These are phyloP conservation scores for Cyathus striatus DNA, from an alignment of 768 basidiomycete species.

Conservation along the genomic window DNA sequence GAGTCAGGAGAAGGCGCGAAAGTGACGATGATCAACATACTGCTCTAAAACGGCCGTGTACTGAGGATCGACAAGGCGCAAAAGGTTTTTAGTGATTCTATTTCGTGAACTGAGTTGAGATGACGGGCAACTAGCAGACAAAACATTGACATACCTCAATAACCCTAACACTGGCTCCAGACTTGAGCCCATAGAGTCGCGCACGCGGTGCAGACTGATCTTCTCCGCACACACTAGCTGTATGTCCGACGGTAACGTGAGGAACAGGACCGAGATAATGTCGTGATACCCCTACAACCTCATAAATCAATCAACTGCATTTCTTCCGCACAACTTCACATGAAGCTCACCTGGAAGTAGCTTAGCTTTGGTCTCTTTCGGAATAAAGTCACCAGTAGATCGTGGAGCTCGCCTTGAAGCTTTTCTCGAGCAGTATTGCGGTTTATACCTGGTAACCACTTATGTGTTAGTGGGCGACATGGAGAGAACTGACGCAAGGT, in stretches of 20 bases:
- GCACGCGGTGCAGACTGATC: constrained; percentile 68
- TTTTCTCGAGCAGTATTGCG: constrained; percentile 34
- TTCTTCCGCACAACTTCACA: not conserved
- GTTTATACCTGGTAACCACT: constrained; percentile 7
- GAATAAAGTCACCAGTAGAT: constrained; percentile 71
- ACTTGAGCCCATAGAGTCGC: constrained; percentile 85
- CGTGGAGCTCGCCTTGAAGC: constrained; percentile 63
- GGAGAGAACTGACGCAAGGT: not conserved
- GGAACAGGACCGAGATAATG: constrained; percentile 77
- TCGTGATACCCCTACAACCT: constrained; percentile 61
- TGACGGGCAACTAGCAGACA: not conserved
- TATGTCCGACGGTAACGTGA: constrained; percentile 61
- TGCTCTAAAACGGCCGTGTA: constrained; percentile 65
- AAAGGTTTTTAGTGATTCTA: constrained; percentile 71
- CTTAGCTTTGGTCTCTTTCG: constrained; percentile 64
- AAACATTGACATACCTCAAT: constrained; percentile 43
- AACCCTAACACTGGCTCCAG: constrained; percentile 84
- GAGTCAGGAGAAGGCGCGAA: not conserved
- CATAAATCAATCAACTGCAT: not conserved
- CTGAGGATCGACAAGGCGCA: constrained; percentile 65
- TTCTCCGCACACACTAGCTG: constrained; percentile 62
- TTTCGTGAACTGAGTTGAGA: no score
- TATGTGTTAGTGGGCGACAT: not conserved
- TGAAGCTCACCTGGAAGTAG: constrained; percentile 73
- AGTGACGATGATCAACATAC: constrained; percentile 28